phyloP scores from a whole-genome alignment of 1,284 basidiomycete species.

The Sanghuangporus weigelae region DNA sequence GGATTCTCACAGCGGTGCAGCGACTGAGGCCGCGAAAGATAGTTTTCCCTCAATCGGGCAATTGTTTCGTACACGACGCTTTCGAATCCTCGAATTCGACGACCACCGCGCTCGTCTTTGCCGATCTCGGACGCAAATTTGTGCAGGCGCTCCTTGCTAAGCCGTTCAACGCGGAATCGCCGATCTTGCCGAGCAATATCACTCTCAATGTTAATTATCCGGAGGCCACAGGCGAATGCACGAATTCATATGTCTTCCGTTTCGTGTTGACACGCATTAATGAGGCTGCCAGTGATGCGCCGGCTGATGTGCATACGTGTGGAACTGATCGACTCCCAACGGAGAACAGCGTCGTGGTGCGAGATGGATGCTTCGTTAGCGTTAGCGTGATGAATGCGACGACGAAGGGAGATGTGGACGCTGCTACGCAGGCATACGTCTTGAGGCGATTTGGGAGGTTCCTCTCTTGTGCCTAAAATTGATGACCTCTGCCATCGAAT shows the following conservation, averaged over 20 bases:
- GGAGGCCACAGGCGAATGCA: slow-evolving; percentile 32
- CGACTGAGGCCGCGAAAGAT: slow-evolving; percentile 40
- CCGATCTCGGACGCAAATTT: slow-evolving; percentile 38
- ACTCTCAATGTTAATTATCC: slow-evolving; percentile 50
- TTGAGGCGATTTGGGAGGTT: slow-evolving; percentile 31
- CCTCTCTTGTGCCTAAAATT: neutral
- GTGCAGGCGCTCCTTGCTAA: slow-evolving; percentile 32
- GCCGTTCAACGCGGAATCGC: slow-evolving; percentile 18
- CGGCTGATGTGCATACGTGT: slow-evolving; percentile 38
- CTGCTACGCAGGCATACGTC: slow-evolving; percentile 35
- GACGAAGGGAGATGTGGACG: slow-evolving; percentile 39
- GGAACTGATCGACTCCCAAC: slow-evolving; percentile 32
- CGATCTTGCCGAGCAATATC: slow-evolving; percentile 37
- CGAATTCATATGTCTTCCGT: slow-evolving; percentile 32
- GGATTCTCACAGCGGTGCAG: slow-evolving; percentile 37
- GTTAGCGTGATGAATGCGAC: slow-evolving; percentile 44
- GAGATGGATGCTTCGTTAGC: slow-evolving; percentile 36
- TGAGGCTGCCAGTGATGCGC: slow-evolving; percentile 1
- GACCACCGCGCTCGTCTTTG: slow-evolving; percentile 37
- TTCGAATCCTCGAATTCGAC: slow-evolving; percentile 30
- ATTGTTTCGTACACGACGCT: slow-evolving; percentile 46
- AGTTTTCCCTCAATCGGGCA: slow-evolving; percentile 42
- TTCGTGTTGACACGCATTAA: slow-evolving; percentile 43
- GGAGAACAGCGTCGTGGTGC: slow-evolving; percentile 34
- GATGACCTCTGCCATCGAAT: neutral